Evolutionary conservation across 371 early-diverging fungal species (phyloP), one percentile per base, ranked within the genome.

Genomic region (Mucor circinelloides): DNA sequence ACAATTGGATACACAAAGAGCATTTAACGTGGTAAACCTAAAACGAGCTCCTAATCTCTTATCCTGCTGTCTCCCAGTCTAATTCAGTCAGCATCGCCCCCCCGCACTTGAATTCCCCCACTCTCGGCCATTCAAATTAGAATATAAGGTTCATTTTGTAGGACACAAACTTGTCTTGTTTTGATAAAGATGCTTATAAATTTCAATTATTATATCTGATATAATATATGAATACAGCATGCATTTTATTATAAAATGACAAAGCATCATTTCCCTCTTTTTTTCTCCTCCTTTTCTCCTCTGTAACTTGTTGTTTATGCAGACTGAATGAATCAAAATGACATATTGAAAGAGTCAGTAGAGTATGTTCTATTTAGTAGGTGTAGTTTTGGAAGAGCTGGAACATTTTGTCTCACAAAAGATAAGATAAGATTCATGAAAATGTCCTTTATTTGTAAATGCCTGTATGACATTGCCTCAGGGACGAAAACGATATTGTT

Each of bases 131-230:
- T 55, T 55, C 6, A 63, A 63, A 36, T 15, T 2, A 10, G 6
- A 21, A 10, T 28, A 48, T 54, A 34, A 61, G 34, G 31, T 50
- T 50, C 12, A 10, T n/a, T 46, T 59, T 42, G 25, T 59, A 6
- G 50, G 21, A 48, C 61, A 48, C 21, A 61, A 48, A 10, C 50
- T 61, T 61, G 48, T n/a, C 50, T 61, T 25, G n/a, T 13, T 63
- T 63, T 23, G 38, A 28, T 42, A 63, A 63, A 19, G 42, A 38
- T 56, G 64, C 55, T 63, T 63, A 63, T 63, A 63, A 63, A 63
- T 63, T 63, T 63, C 56, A 63, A 63, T 63, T 63, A 40, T 30
- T n/a, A 42, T 62, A 2, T 27, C 36, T 17, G 32, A 10, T 21
- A 36, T 36, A 36, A 36, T 34, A 36, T 36, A 61, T 61, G 44